These are phyloP conservation scores for Komagataella ulmi DNA, from an alignment of 805 yeast genomes.

Conservation along the genomic window DNA sequence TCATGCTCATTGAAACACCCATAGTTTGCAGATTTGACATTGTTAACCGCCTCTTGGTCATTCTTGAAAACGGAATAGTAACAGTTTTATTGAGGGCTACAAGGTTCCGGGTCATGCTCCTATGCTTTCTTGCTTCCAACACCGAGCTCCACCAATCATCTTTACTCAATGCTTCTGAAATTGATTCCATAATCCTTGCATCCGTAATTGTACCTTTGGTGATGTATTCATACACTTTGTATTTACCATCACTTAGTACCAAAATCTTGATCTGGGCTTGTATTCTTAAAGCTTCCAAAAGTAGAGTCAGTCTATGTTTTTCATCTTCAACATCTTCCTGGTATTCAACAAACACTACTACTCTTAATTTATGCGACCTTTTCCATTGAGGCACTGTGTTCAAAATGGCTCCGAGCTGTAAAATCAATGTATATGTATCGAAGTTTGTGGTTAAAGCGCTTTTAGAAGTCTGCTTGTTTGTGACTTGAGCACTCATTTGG, in stretches of 20 bases:
- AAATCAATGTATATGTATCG: conserved; percentile 87
- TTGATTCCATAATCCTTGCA: conserved; percentile 21
- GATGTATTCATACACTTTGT: conserved; percentile 58
- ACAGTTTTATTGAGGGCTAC: conserved; percentile 2
- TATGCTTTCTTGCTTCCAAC: conserved; percentile 37
- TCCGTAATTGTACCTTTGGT: conserved; percentile 48
- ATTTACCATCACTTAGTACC: conserved; percentile 44
- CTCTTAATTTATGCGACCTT: conserved; percentile 56
- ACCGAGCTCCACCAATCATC: conserved; percentile 85
- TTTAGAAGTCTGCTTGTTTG: conserved; percentile 47
- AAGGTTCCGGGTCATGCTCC: conserved; percentile 10
- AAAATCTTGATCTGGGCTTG: conserved; percentile 70
- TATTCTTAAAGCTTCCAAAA: conserved; percentile 70
- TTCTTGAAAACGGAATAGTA: neutral
- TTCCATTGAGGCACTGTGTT: conserved; percentile 94
- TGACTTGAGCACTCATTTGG: conserved; percentile 83
- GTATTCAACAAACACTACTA: conserved; percentile 82
- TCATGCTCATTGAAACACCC: conserved; percentile 73
- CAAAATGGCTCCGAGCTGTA: conserved; percentile 88
- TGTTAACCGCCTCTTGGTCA: conserved; percentile 26
- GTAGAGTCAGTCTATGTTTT: conserved; percentile 37
- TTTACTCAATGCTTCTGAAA: conserved; percentile 35
- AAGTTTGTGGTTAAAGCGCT: conserved; percentile 77
- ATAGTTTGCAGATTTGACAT: conserved; percentile 58
- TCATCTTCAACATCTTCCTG: conserved; percentile 63